Conservation (phyloP, 257 asterid species). For the Rehmannia glutinosa region DNA sequence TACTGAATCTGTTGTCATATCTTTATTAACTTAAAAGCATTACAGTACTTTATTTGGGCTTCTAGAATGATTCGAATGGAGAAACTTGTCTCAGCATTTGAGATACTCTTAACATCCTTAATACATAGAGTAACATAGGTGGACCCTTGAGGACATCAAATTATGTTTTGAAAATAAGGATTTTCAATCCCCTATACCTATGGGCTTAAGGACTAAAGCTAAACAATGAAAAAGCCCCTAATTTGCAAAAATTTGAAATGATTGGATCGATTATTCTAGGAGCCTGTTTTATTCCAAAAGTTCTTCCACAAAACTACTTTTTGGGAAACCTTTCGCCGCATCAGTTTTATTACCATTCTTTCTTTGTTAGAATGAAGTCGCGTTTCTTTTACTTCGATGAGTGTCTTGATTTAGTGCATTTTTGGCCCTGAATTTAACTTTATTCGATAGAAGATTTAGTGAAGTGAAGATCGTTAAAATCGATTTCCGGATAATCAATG, state of each 20-base stretch:
- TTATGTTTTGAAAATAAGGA: not conserved
- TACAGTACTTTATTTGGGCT: not conserved
- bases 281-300: not conserved
- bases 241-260: not conserved
- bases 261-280: not conserved
- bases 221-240: not conserved
- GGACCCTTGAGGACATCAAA: not conserved
- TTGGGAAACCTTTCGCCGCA: conserved; percentile 2
- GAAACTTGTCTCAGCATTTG: not conserved
- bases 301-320: not conserved
- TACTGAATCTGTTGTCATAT: not conserved
- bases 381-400: not conserved
- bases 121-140: not conserved
- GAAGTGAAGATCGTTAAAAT: not conserved
- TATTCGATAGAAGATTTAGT: not conserved
- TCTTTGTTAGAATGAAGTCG: not conserved
- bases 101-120: not conserved
- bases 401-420: conserved; percentile 1
- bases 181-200: not conserved
- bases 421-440: not conserved
- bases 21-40: not conserved
- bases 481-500: conserved; percentile 66
- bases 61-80: not conserved
- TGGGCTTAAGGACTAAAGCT: not conserved
- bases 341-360: not conserved